Percentiles rank a stretch among this genome's conserved stretches.
Conservation (phyloP, 192 early-diverging fungal genomes). For the Umbelopsis ramanniana region DNA sequence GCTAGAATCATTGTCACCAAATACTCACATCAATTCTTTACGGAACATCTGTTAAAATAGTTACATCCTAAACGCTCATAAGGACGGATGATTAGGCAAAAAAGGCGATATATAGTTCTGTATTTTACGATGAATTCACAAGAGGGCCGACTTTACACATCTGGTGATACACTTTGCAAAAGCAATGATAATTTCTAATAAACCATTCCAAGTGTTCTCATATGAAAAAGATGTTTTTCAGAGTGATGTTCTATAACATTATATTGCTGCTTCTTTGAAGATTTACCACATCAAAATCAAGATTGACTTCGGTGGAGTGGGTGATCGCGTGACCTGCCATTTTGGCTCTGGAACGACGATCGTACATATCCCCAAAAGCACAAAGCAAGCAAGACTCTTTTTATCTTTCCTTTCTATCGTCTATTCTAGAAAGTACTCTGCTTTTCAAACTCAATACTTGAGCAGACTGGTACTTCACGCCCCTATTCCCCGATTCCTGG, state of each 20-base stretch:
- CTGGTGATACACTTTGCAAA: no score
- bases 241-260: background rate
- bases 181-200: no score
- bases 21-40: no score
- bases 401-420: background rate
- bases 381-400: background rate
- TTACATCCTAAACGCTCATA: no score
- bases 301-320: background rate
- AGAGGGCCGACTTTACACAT: no score
- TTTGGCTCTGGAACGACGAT: conserved; percentile 22
- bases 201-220: no score
- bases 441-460: background rate
- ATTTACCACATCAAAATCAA: background rate
- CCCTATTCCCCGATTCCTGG: background rate
- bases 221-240: no score
- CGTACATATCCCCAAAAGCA: background rate
- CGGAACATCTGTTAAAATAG: no score
- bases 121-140: no score
- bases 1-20: no score
- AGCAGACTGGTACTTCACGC: background rate
- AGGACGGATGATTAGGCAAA: no score
- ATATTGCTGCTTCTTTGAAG: background rate
- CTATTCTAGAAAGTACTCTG: background rate
- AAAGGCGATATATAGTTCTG: no score
- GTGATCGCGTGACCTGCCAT: conserved; percentile 18